Percentiles rank a stretch among this genome's conserved stretches.
Evolutionary conservation across 768 basidiomycete species (phyloP).

Genomic region (Suillus brevipes): DNA sequence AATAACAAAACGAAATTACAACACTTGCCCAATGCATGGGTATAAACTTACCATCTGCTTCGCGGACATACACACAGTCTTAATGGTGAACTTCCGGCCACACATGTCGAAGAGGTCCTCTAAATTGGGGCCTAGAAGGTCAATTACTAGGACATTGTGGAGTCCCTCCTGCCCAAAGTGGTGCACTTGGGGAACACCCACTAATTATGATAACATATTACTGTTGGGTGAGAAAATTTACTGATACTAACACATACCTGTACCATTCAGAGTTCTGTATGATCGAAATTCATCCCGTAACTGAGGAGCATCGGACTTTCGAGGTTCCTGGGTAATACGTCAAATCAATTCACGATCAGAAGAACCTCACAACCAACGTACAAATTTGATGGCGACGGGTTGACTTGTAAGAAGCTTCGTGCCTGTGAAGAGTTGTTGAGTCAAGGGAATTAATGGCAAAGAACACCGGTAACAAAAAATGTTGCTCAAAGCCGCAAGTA

Average conservation of each 20-base stretch:
- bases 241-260: constrained; percentile 55
- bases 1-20: background rate
- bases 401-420: constrained; percentile 80
- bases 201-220: constrained; percentile 42
- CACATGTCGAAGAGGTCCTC: constrained; percentile 99
- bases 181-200: constrained; percentile 96
- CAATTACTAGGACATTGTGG: constrained; percentile 93
- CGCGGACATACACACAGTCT: constrained; percentile 98
- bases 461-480: background rate
- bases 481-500: background rate
- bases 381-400: constrained; percentile 97
- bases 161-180: constrained; percentile 98
- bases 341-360: constrained; percentile 10
- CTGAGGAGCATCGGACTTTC: constrained; percentile 98
- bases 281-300: constrained; percentile 96
- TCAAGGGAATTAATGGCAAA: constrained; percentile 6
- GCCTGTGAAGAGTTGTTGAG: constrained; percentile 47
- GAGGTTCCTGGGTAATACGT: constrained; percentile 65
- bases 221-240: constrained; percentile 17
- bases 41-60: constrained; percentile 87
- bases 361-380: constrained; percentile 40
- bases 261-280: constrained; percentile 91
- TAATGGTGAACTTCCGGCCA: constrained; percentile 94
- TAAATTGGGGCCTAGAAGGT: constrained; percentile 94
- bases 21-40: background rate